Percentiles rank a stretch among this genome's conserved stretches.
phyloP scores from a whole-genome alignment of 208 protist genomes.

The Naegleria gruberi region DNA sequence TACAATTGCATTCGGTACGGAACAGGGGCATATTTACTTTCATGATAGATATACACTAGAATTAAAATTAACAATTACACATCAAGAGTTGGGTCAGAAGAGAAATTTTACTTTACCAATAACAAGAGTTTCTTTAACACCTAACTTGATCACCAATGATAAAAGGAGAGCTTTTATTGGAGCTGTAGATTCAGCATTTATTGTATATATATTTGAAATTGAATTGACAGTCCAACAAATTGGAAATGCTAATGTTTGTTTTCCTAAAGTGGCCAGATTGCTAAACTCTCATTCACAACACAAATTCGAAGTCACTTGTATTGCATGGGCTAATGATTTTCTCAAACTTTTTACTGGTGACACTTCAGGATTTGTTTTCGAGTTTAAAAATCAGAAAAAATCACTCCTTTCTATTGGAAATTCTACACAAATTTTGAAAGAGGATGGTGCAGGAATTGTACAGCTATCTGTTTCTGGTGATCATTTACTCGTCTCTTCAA shows the following conservation, averaged over 20 bases:
- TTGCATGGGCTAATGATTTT: background rate
- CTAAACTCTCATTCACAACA: background rate
- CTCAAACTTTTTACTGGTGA: background rate
- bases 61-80: background rate
- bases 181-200: background rate
- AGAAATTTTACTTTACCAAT: background rate
- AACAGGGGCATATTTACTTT: background rate
- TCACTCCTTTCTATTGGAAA: background rate
- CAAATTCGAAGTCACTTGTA: background rate
- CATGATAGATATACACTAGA: background rate
- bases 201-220: background rate
- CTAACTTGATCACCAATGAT: background rate
- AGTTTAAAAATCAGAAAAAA: background rate
- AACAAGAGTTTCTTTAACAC: background rate
- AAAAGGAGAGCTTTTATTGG: background rate
- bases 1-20: background rate
- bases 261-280: background rate
- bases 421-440: background rate
- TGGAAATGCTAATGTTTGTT: background rate
- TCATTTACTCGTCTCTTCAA: background rate
- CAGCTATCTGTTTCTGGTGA: background rate
- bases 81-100: background rate
- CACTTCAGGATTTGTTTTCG: background rate
- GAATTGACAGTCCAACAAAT: background rate
- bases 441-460: background rate